phyloP scores from a whole-genome alignment of 768 basidiomycete species.

The Lactarius trivialis region DNA sequence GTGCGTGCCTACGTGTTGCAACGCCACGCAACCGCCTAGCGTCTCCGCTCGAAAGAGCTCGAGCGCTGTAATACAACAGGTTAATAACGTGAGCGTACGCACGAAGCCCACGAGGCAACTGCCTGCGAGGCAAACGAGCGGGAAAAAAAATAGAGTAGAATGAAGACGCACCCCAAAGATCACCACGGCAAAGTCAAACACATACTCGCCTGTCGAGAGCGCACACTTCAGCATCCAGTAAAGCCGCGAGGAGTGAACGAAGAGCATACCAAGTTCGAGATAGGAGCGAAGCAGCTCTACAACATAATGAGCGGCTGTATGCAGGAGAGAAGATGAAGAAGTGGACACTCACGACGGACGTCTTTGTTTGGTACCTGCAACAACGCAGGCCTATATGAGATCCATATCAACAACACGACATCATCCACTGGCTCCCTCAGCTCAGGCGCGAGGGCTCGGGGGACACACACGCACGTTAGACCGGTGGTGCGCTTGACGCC shows the following conservation, averaged over 20 bases:
- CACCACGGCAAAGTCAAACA: constrained; percentile 82
- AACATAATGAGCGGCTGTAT: neutral
- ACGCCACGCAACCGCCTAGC: constrained; percentile 22
- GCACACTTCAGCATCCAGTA: constrained; percentile 15
- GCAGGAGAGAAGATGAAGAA: neutral
- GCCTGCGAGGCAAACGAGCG: neutral
- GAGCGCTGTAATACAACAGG: constrained; percentile 48
- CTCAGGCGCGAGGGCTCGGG: neutral
- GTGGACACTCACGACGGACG: constrained; percentile 58
- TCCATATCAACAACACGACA: neutral
- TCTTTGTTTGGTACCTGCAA: constrained; percentile 83
- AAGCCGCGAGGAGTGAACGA: neutral
- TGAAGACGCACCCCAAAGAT: constrained; percentile 60
- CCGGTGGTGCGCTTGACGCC: constrained; percentile 82
- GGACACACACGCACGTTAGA: constrained; percentile 57
- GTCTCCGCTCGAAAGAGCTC: constrained; percentile 60
- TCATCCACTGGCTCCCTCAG: neutral
- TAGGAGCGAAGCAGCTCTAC: constrained; percentile 69
- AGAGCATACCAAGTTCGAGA: constrained; percentile 61
- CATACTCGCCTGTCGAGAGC: constrained; percentile 62
- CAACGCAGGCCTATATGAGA: constrained; percentile 55
- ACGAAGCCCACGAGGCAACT: constrained; percentile 2
- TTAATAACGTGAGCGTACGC: neutral
- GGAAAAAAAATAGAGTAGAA: neutral
- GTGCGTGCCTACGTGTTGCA: neutral